phyloP scores from a whole-genome alignment of 768 basidiomycete genomes.

The Pleurotus djamor region DNA sequence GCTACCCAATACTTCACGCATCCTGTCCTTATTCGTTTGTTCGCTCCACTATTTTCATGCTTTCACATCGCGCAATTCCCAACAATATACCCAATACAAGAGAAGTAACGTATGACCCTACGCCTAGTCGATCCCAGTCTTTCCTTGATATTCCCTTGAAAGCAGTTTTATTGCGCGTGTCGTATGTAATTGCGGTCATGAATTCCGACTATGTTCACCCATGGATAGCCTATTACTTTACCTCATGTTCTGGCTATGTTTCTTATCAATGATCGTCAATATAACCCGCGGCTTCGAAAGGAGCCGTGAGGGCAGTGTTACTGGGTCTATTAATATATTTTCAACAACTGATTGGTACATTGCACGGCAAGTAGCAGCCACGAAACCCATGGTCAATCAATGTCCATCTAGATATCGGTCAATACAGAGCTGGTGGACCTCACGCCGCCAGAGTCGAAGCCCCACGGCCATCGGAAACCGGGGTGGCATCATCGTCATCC shows the following conservation, averaged over 20 bases:
- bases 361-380: neutral
- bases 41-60: neutral
- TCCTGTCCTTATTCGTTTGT: constrained; percentile 3
- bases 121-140: neutral
- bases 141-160: too few species aligned
- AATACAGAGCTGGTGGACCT: neutral
- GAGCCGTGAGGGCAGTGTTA: too few species aligned
- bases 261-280: too few species aligned
- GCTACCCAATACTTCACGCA: neutral
- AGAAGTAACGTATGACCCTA: neutral
- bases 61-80: neutral
- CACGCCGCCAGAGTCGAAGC: too few species aligned
- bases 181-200: too few species aligned
- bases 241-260: neutral
- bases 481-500: constrained; percentile 64
- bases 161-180: too few species aligned
- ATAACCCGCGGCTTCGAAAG: too few species aligned
- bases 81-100: constrained; percentile 5
- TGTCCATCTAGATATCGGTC: neutral
- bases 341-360: neutral
- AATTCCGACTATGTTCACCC: neutral
- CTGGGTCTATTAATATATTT: neutral
- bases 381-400: neutral
- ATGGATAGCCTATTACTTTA: neutral
- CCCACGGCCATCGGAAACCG: neutral